Conservation (phyloP, 2,329 filamentous ascomycete species). For the Trichoderma atroviride region DNA sequence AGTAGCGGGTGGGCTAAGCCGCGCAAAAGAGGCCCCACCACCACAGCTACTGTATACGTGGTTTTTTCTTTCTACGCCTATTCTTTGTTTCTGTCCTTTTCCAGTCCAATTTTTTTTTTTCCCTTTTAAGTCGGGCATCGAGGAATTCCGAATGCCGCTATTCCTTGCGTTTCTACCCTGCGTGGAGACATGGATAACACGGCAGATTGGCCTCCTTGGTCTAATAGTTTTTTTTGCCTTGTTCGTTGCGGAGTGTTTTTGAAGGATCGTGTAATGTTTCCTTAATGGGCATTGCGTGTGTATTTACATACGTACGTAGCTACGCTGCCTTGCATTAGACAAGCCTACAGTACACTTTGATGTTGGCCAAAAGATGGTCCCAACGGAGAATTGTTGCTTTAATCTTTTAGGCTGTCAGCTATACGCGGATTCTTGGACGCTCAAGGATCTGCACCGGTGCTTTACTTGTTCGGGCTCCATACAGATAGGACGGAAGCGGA, state of each 20-base stretch:
- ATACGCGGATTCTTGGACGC: not conserved
- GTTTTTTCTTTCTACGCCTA: not conserved
- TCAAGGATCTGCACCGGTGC: not conserved
- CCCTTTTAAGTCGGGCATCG: not conserved
- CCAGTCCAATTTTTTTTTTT: not conserved
- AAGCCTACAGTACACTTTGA: too few relatives aligned
- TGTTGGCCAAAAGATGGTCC: not conserved
- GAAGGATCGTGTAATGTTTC: not conserved
- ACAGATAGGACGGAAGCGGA: not conserved
- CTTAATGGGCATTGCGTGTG: not conserved
- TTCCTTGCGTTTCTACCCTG: not conserved
- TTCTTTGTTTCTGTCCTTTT: not conserved
- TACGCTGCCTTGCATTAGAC: not conserved
- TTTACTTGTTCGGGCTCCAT: not conserved
- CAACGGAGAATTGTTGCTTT: not conserved
- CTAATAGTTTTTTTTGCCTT: not conserved
- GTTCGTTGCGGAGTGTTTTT: not conserved
- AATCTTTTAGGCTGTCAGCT: not conserved
- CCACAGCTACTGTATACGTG: not conserved
- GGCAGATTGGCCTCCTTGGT: not conserved
- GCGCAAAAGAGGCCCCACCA: not conserved
- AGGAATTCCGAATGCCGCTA: conserved; percentile 18
- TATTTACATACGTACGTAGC: not conserved
- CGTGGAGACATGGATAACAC: not conserved
- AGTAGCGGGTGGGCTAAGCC: not conserved